Evolutionary conservation across 495 filamentous ascomycete species (phyloP).

Genomic region (Saxophila tyrrhenica): DNA sequence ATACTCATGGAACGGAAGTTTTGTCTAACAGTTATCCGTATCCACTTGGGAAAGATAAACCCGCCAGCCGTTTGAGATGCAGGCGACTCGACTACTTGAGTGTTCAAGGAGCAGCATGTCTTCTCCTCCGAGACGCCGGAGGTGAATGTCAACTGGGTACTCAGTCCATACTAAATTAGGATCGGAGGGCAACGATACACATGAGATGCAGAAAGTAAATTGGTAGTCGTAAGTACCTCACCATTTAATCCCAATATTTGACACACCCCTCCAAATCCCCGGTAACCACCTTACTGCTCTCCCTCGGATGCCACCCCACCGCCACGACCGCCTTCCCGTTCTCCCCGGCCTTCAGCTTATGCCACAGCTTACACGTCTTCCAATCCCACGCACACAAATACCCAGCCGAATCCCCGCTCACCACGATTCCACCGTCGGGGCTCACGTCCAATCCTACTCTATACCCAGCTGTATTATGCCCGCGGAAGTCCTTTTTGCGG

Average conservation of each 20-base stretch:
- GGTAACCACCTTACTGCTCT: slow-evolving; percentile 85
- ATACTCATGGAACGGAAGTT: no score
- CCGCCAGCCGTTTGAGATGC: no score
- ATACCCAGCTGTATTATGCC: slow-evolving; percentile 91
- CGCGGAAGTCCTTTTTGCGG: slow-evolving; percentile 88
- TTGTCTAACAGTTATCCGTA: no score
- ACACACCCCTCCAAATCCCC: slow-evolving; percentile 81
- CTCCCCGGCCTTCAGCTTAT: slow-evolving; percentile 77
- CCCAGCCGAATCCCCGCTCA: slow-evolving; percentile 71
- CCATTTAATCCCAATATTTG: slow-evolving; percentile 89
- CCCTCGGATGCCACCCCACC: slow-evolving; percentile 87
- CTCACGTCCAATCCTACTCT: slow-evolving; percentile 79
- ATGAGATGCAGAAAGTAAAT: no score
- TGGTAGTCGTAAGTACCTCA: no score
- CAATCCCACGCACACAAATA: slow-evolving; percentile 96
- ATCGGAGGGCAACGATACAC: no score
- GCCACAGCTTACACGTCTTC: slow-evolving; percentile 97
- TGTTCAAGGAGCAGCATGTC: no score
- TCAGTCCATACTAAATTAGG: no score
- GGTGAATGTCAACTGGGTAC: no score
- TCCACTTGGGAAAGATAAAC: no score
- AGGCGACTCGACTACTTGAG: no score
- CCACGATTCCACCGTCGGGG: slow-evolving; percentile 83
- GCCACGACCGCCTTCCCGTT: slow-evolving; percentile 56
- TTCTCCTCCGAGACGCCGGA: no score